Evolutionary conservation across 805 yeast species (phyloP).

Genomic region (Metschnikowia corniflorae): DNA sequence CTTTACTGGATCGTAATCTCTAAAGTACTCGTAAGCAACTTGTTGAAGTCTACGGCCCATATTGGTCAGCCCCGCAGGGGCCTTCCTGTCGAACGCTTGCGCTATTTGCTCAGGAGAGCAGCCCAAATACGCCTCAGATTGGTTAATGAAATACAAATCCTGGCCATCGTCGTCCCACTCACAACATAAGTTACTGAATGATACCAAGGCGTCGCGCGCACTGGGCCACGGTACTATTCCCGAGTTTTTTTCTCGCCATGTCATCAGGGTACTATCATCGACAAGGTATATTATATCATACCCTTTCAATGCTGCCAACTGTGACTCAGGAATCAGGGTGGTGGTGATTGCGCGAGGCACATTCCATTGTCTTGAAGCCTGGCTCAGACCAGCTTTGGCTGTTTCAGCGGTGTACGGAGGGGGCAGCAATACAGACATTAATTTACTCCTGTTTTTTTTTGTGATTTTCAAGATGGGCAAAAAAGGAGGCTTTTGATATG

Average conservation of each 20-base stretch:
- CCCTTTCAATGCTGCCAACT: slow-evolving; percentile 14
- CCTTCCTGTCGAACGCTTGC: slow-evolving; percentile 8
- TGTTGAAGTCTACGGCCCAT: slow-evolving; percentile 15
- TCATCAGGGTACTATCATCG: slow-evolving; percentile 16
- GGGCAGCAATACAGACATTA: slow-evolving; percentile 7
- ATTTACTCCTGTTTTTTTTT: no score
- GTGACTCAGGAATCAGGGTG: slow-evolving; percentile 10
- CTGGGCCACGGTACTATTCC: slow-evolving; percentile 16
- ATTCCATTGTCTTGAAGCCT: background rate
- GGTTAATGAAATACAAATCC: slow-evolving; percentile 15
- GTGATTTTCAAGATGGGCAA: no score
- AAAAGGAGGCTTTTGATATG: no score
- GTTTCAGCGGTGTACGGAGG: slow-evolving; percentile 4
- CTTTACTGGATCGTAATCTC: slow-evolving; percentile 8
- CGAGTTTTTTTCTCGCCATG: slow-evolving; percentile 11
- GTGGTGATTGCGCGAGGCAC: slow-evolving; percentile 10
- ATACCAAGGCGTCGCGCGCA: slow-evolving; percentile 13
- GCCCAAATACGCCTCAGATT: slow-evolving; percentile 4
- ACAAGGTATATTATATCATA: slow-evolving; percentile 16
- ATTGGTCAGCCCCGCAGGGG: slow-evolving; percentile 15
- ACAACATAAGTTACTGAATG: slow-evolving; percentile 14
- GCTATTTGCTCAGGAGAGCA: slow-evolving; percentile 13
- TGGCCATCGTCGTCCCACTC: slow-evolving; percentile 19
- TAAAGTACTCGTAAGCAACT: slow-evolving; percentile 11
- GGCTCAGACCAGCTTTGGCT: background rate